Base-by-base conservation (phyloP, 768 basidiomycete species). In the Tricholoma flavovirens region DNA sequence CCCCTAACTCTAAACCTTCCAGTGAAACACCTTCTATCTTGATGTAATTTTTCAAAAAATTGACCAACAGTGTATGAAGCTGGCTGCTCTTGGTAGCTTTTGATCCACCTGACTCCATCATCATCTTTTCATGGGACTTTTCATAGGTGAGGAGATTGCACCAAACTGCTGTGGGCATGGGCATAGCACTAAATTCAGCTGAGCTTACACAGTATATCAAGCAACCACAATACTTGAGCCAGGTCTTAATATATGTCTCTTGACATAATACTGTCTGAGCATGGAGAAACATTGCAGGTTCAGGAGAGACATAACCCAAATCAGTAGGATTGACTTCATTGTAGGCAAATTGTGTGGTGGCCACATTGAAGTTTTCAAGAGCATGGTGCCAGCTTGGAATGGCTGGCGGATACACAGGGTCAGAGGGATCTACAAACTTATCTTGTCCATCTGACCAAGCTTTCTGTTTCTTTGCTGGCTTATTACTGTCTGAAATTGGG, bases 161-260 rank as follows among this genome's bases (percentile, higher is more conserved):
- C 58, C 58, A 59, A 5, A 54, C 58, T 19, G 53, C 51, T 9
- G 45, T 48, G 8, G 59, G 38, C 56, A 60, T 55, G 0, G 59
- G 59, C 12, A 8, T 29, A 11, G 54, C 45, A 22, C 46, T 26
- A 2, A 38, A 60, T 1, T 30, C 21, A 11, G n/a, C 8, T 17
- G 22, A 50, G 4, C n/a, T 50, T 1, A 60, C 26, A 5, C 24
- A 30, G 49, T 55, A 49, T 1, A 60, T 55, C 0, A 60, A 49
- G 3, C 51, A 45, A 5, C 3, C 3, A 0, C 46, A 21, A 17
- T 60, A 60, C 12, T 40, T 3, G 12, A 59, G 53, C 55, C 59
- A 59, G 15, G 30, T 51, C n/a, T 19, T 10, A 14, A 59, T 38
- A 15, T 24, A 35, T 6, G 46, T 30, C 9, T 50, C 14, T n/a